phyloP scores from a whole-genome alignment of 192 early-diverging fungal genomes.

The Lunasporangiospora selenospora region DNA sequence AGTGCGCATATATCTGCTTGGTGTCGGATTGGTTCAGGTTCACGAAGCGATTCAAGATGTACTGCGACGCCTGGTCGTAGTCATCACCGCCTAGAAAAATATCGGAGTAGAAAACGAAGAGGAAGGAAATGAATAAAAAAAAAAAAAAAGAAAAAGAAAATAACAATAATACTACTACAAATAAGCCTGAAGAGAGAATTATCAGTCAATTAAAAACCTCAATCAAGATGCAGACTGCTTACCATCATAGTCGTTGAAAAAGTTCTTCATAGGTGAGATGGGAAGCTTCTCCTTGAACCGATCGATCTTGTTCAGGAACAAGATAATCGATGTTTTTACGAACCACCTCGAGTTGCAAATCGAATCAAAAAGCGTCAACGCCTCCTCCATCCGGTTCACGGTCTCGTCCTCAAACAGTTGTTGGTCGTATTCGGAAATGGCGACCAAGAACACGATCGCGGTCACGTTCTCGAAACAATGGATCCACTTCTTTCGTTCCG shows the following conservation, averaged over 20 bases:
- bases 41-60: conserved; percentile 83
- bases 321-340: conserved; percentile 95
- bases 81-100: conserved; percentile 65
- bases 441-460: conserved; percentile 94
- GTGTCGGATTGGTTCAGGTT: conserved; percentile 77
- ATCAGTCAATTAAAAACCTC: too few species aligned
- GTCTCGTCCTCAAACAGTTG: conserved; percentile 94
- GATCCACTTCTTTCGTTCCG: conserved; percentile 99
- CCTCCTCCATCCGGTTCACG: conserved; percentile 96
- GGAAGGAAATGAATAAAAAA: neutral
- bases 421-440: conserved; percentile 97
- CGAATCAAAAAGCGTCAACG: conserved; percentile 95
- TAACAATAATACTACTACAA: neutral
- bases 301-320: conserved; percentile 99
- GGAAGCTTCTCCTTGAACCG: conserved; percentile 92
- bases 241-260: conserved; percentile 87
- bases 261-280: conserved; percentile 81
- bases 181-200: neutral
- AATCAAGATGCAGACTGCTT: too few species aligned
- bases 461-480: conserved; percentile 99
- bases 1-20: conserved; percentile 90
- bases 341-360: conserved; percentile 99
- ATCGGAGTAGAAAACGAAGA: too few species aligned
- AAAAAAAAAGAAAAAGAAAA: neutral
- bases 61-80: conserved; percentile 79